phyloP scores from a whole-genome alignment of 2,329 filamentous ascomycete species.

The Exutisphaerella laricina region DNA sequence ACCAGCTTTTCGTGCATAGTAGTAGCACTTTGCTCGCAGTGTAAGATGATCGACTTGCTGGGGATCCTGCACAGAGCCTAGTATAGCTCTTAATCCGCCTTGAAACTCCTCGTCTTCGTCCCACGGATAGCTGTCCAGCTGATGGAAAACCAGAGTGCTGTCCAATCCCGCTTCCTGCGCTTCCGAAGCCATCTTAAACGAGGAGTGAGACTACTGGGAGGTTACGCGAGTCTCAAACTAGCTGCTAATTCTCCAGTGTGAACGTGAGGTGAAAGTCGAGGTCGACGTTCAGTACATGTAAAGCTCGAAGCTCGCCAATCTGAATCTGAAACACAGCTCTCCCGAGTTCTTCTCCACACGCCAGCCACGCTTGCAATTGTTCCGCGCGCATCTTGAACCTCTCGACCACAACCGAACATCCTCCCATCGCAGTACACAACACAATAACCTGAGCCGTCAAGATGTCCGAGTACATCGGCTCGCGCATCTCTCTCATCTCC shows the following conservation, averaged over 20 bases:
- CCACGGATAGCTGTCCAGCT: slow-evolving; percentile 64
- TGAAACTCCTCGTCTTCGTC: slow-evolving; percentile 63
- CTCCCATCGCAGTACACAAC: too few species aligned
- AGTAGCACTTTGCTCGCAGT: slow-evolving; percentile 64
- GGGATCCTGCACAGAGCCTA: slow-evolving; percentile 53
- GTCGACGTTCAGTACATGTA: background rate
- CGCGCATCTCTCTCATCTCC: slow-evolving; percentile 92
- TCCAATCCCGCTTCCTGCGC: slow-evolving; percentile 12
- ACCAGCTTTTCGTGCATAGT: slow-evolving; percentile 48
- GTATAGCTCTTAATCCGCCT: slow-evolving; percentile 59
- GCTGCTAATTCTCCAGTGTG: too few species aligned
- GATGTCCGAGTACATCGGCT: slow-evolving; percentile 64
- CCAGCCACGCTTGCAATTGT: too few species aligned
- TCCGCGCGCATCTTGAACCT: background rate
- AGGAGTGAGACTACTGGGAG: too few species aligned
- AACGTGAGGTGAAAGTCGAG: background rate
- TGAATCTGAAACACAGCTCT: slow-evolving; percentile 1
- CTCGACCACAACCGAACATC: slow-evolving; percentile 9
- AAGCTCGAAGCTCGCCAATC: background rate
- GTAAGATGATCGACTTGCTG: slow-evolving; percentile 54
- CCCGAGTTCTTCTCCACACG: too few species aligned
- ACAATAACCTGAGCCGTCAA: too few species aligned
- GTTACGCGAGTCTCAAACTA: too few species aligned
- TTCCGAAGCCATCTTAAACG: slow-evolving; percentile 19
- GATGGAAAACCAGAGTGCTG: slow-evolving; percentile 45